Conservation (phyloP, 208 protist genomes). For the Strigomonas culicis region DNA sequence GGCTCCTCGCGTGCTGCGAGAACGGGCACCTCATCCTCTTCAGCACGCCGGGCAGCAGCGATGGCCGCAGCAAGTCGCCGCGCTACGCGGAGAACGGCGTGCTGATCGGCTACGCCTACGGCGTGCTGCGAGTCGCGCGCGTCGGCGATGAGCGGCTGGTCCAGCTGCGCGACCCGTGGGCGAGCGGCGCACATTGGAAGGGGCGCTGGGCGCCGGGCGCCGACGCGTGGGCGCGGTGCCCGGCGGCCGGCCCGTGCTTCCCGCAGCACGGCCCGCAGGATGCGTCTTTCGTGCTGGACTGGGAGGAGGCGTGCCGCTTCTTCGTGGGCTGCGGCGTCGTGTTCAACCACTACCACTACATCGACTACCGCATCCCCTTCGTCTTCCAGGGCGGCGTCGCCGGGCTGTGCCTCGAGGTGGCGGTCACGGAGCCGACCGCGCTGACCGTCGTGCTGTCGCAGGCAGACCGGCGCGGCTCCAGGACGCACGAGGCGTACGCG, state of each 20-base stretch:
- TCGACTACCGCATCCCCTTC: constrained; percentile 56
- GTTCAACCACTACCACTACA: constrained; percentile 10
- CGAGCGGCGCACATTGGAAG: constrained; percentile 16
- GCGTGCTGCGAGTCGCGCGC: constrained; percentile 18
- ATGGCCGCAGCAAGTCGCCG: constrained; percentile 7
- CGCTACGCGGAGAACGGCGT: constrained; percentile 41
- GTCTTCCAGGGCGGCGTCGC: constrained; percentile 36
- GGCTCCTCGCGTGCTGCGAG: constrained; percentile 1
- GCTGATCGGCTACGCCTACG: constrained; percentile 36
- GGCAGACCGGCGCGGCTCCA: constrained; percentile 54
- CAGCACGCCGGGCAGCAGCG: constrained; percentile 37
- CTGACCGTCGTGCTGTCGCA: constrained; percentile 57
- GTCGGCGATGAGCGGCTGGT: constrained; percentile 17
- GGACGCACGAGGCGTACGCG: constrained; percentile 24
- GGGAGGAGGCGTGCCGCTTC: constrained; percentile 37
- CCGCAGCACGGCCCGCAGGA: constrained; percentile 19
- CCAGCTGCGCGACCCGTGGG: constrained; percentile 47
- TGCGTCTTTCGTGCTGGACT: constrained; percentile 44
- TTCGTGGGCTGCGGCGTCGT: constrained; percentile 68
- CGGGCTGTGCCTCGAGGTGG: constrained; percentile 44
- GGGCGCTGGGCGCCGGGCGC: constrained; percentile 17
- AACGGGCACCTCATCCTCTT: constrained; percentile 35
- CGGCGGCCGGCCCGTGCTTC: constrained; percentile 28
- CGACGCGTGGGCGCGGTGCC: constrained; percentile 16
- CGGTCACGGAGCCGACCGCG: constrained; percentile 24